Evolutionary conservation across 108 stramenopile genomes (phyloP).

Genomic region (Tribonema minus): DNA sequence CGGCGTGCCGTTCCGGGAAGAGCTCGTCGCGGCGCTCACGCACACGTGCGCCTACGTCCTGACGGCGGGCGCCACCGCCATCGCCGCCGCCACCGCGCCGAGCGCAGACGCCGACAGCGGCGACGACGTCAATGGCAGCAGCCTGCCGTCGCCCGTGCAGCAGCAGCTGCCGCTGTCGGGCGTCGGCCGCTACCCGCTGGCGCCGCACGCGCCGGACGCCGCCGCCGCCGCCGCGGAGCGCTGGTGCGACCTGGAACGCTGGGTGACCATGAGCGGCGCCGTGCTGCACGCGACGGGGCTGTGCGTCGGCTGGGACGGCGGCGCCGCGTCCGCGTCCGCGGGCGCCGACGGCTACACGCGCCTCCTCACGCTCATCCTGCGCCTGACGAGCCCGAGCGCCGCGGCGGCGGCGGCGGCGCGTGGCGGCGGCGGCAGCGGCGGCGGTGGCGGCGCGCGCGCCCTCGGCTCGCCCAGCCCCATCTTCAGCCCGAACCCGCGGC

Average conservation of each 20-base stretch:
- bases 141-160: not conserved
- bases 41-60: slow-evolving; percentile 7
- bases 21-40: slow-evolving; percentile 15
- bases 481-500: no score
- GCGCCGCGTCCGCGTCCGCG: not conserved
- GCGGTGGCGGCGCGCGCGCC: no score
- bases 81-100: not conserved
- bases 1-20: slow-evolving; percentile 15
- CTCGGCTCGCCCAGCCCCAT: no score
- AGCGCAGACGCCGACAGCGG: slow-evolving; percentile 2
- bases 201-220: not conserved
- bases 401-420: not conserved
- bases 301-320: slow-evolving; percentile 18
- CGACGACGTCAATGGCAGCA: not conserved
- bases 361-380: slow-evolving; percentile 5
- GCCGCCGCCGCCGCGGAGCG: slow-evolving; percentile 9
- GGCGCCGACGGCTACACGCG: slow-evolving; percentile 8
- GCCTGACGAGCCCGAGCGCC: slow-evolving; percentile 5
- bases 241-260: slow-evolving; percentile 21
- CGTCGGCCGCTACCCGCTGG: not conserved
- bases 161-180: not conserved
- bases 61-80: slow-evolving; percentile 1
- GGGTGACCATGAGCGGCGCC: slow-evolving; percentile 2
- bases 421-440: not conserved
- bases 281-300: not conserved